Evolutionary conservation across 805 yeast species (phyloP), one percentile per base, ranked within the genome.

Genomic region (Jamesozyma hellenica): DNA sequence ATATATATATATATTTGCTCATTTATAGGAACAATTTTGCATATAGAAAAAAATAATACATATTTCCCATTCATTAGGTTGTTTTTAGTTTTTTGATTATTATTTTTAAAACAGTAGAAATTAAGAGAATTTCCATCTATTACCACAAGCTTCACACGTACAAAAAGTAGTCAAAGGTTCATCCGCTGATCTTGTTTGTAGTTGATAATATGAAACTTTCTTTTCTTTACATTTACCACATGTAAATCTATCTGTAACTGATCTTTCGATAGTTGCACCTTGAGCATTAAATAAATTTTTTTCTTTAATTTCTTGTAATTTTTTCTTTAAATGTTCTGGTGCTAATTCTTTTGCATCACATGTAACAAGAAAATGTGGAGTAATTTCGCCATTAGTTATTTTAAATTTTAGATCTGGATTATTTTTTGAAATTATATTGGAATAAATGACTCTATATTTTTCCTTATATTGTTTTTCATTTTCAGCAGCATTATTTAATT

Each of bases 181-280:
- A 75, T 92, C 98, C 15, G 98, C 98, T 42, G 95, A 84, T 64
- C 98, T 74, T 27, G 98, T 92, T 70, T 92, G 98, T 81, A 92
- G 74, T 67, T 92, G 98, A 64, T 88, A 90, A 62, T 92, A 92
- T 51, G 94, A 82, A 32, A 92, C 98, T 68, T 86, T 87, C 72
- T 88, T 87, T 61, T 87, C 90, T 65, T 90, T 92, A 74, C 98
- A 92, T 63, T 90, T 92, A 37, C 97, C 96, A 65, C 98, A 92
- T 1, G 94, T 82, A 62, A 92, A 92, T 61, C 97, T 72, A 61
- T 90, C 97, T 7, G 98, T 92, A 29, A 86, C 87, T 1, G 97
- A 95, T 52, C 96, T 74, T 68, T 87, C 86, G 53, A 90, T 92
- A 6, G 85, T 87, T 6, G 98, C 97, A 52, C 96, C 96, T 64